Conservation (phyloP, 441 rosid species). For the Francoa sonchifolia region DNA sequence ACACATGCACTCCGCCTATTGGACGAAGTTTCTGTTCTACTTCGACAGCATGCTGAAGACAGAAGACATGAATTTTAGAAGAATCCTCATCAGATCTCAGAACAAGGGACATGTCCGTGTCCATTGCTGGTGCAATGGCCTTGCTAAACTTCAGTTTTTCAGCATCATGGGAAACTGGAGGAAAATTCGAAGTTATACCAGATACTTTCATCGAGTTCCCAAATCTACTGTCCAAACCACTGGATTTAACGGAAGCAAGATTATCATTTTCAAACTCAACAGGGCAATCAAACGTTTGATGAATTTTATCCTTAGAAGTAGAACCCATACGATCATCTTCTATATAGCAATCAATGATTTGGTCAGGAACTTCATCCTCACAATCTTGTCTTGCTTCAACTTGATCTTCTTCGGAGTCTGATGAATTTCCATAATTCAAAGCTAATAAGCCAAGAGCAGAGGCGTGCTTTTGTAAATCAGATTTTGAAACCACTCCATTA, state of each 20-base stretch:
- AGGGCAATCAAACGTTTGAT: constrained; percentile 16
- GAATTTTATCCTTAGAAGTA: constrained; percentile 18
- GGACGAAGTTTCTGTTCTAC: constrained; percentile 67
- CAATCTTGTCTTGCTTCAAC: constrained; percentile 22
- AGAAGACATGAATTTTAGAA: constrained; percentile 75
- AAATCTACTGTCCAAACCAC: constrained; percentile 17
- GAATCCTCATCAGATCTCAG: constrained; percentile 61
- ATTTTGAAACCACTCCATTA: constrained; percentile 19
- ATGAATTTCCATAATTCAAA: constrained; percentile 72
- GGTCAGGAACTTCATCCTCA: constrained; percentile 22
- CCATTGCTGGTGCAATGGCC: constrained; percentile 13
- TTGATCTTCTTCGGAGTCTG: constrained; percentile 82
- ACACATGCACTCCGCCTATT: constrained; percentile 66
- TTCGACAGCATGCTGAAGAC: constrained; percentile 94
- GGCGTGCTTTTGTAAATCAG: constrained; percentile 18
- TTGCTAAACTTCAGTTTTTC: constrained; percentile 24
- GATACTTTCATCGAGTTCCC: constrained; percentile 16
- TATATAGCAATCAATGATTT: constrained; percentile 17
- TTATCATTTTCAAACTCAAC: constrained; percentile 23
- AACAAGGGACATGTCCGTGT: constrained; percentile 21
- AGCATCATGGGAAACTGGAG: constrained; percentile 15
- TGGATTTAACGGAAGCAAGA: constrained; percentile 21
- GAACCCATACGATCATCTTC: constrained; percentile 17
- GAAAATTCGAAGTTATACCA: constrained; percentile 17
- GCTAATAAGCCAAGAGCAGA: constrained; percentile 80